Conservation (phyloP, 1,284 basidiomycete species). For the Apiotrichum mycotoxinovorans region DNA sequence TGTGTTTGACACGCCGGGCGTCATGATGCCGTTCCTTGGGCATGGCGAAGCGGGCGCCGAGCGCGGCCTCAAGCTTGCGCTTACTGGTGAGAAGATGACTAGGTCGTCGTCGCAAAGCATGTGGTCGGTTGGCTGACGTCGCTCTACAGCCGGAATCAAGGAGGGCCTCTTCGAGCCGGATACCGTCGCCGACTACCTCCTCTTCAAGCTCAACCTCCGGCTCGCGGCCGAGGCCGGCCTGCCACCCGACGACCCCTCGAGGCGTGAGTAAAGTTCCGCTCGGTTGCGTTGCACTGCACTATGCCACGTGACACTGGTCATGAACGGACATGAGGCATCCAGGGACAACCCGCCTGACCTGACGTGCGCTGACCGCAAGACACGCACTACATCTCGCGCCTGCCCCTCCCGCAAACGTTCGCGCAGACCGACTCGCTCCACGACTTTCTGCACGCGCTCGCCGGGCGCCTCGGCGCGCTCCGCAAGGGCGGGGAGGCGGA, state of each 20-base stretch:
- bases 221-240: constrained; percentile 32
- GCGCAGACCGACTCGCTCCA: constrained; percentile 58
- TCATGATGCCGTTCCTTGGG: constrained; percentile 96
- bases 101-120: no score
- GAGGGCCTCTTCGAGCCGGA: constrained; percentile 85
- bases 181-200: constrained; percentile 75
- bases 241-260: constrained; percentile 8
- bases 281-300: no score
- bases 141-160: constrained; percentile 88
- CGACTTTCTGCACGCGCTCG: constrained; percentile 67
- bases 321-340: no score
- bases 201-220: constrained; percentile 80
- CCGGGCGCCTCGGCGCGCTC: constrained; percentile 71
- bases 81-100: constrained; percentile 66
- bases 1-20: constrained; percentile 92
- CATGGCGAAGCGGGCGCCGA: constrained; percentile 78
- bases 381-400: constrained; percentile 59
- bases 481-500: constrained; percentile 70
- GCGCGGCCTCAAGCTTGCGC: constrained; percentile 83
- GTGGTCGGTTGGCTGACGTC: neutral
- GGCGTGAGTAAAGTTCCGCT: constrained; percentile 59
- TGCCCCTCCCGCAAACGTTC: constrained; percentile 54
- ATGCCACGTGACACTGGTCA: no score
- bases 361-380: constrained; percentile 15
- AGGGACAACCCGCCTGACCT: no score